phyloP scores from a whole-genome alignment of 2,329 filamentous ascomycete species.

The Lecanicillium sp. region DNA sequence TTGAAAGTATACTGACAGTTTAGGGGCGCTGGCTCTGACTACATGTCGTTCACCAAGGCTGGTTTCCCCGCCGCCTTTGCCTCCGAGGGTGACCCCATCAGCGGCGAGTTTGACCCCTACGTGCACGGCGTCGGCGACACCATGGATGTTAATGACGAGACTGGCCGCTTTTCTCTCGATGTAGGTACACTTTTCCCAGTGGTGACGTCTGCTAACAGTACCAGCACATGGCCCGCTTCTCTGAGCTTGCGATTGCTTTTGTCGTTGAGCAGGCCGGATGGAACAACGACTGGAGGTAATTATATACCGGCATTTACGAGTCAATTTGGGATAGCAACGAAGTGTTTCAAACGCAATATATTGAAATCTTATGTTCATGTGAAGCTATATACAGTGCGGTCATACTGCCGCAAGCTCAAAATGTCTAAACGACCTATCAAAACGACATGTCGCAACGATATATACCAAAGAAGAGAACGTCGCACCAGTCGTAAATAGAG shows the following conservation, averaged over 20 bases:
- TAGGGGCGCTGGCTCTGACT: slow-evolving; percentile 34
- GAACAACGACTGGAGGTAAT: slow-evolving; percentile 33
- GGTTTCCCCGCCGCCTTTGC: slow-evolving; percentile 35
- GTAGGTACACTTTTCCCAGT: slow-evolving; percentile 20
- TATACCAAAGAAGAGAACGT: not conserved
- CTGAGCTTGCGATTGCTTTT: slow-evolving; percentile 34
- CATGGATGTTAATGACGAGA: slow-evolving; percentile 32
- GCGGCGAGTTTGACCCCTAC: slow-evolving; percentile 33
- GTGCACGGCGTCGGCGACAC: slow-evolving; percentile 31
- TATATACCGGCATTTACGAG: not conserved
- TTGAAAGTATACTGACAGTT: not conserved
- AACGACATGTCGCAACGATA: not conserved
- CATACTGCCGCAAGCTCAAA: not conserved
- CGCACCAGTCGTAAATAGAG: no score
- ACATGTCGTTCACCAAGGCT: slow-evolving; percentile 35
- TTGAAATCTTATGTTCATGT: not conserved
- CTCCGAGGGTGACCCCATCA: slow-evolving; percentile 31
- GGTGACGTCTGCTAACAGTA: slow-evolving; percentile 11
- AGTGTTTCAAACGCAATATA: not conserved
- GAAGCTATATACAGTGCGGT: not conserved
- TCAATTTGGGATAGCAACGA: not conserved
- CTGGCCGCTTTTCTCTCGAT: slow-evolving; percentile 32
- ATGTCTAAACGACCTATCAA: not conserved
- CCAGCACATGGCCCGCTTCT: slow-evolving; percentile 35
- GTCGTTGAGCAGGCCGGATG: slow-evolving; percentile 34